Conservation (phyloP, 768 basidiomycete genomes). For the Naganishia friedmannii region DNA sequence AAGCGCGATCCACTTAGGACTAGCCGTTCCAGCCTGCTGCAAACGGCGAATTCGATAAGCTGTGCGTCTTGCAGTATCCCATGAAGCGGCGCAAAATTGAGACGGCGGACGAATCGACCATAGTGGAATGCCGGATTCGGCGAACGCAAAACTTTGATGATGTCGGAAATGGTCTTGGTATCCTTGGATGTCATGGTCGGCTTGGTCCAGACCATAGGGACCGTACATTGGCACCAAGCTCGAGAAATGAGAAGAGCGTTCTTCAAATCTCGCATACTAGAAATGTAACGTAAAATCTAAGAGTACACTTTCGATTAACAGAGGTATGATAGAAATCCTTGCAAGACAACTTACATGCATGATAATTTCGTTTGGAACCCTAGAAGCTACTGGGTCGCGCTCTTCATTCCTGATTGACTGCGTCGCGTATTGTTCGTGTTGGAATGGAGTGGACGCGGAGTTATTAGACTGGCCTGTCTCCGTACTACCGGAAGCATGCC, state of each 20-base stretch:
- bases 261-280: slow-evolving; percentile 70
- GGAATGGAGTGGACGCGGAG: background rate
- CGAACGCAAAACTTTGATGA: slow-evolving; percentile 3
- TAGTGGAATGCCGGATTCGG: slow-evolving; percentile 79
- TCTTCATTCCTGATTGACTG: slow-evolving; percentile 27
- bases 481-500: background rate
- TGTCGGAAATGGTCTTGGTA: background rate
- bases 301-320: background rate
- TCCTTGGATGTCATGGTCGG: slow-evolving; percentile 69
- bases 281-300: slow-evolving; percentile 74
- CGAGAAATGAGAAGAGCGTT: slow-evolving; percentile 75
- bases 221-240: slow-evolving; percentile 92
- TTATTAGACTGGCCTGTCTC: background rate
- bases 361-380: slow-evolving; percentile 82
- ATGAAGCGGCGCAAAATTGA: slow-evolving; percentile 78
- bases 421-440: background rate
- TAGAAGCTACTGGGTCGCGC: slow-evolving; percentile 32
- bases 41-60: slow-evolving; percentile 67
- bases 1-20: slow-evolving; percentile 75
- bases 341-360: slow-evolving; percentile 59
- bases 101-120: slow-evolving; percentile 77
- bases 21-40: slow-evolving; percentile 79
- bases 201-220: slow-evolving; percentile 91
- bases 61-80: slow-evolving; percentile 69
- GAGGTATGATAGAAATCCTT: background rate